These are phyloP conservation scores for Microbotryum saponariae DNA, from an alignment of 1,284 basidiomycete genomes.

Conservation along the genomic window DNA sequence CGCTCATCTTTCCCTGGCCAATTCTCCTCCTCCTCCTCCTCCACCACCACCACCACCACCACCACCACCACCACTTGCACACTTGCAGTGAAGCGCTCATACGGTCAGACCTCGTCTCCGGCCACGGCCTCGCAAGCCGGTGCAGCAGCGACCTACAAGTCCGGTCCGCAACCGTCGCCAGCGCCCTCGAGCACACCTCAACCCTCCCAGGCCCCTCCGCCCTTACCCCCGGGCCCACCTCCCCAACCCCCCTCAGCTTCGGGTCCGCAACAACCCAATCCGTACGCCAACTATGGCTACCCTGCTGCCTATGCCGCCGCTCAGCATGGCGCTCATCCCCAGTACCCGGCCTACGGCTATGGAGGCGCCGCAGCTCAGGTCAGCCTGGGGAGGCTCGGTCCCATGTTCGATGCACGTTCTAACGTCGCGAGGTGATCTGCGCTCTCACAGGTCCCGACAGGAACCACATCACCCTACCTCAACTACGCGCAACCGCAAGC, in stretches of 20 bases:
- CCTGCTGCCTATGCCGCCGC: not conserved
- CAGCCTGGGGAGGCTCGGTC: not conserved
- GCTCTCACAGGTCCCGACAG: not conserved
- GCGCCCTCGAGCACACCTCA: not conserved
- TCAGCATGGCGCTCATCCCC: conserved; percentile 22
- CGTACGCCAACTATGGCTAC: not conserved
- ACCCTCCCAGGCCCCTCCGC: not conserved
- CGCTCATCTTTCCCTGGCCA: not conserved
- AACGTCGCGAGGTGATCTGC: not conserved
- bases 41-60: conserved; percentile 42
- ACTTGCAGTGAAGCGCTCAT: conserved; percentile 13
- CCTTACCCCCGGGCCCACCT: not conserved
- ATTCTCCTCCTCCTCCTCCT: conserved; percentile 1
- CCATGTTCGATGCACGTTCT: rapidly evolving
- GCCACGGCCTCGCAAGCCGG: not conserved
- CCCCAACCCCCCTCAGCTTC: conserved; percentile 1
- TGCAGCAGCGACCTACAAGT: conserved; percentile 2
- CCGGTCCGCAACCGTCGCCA: conserved; percentile 1
- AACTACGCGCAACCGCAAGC: conserved; percentile 6
- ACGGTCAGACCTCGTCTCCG: conserved; percentile 5
- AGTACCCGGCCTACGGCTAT: conserved; percentile 32
- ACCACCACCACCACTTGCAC: conserved; percentile 52
- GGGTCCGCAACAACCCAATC: not conserved
- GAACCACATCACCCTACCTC: conserved; percentile 1
- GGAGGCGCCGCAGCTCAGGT: conserved; percentile 13